Evolutionary conservation across 2,329 filamentous ascomycete genomes (phyloP), one percentile per base, ranked within the genome.

Genomic region (Pezicula neosporulosa): DNA sequence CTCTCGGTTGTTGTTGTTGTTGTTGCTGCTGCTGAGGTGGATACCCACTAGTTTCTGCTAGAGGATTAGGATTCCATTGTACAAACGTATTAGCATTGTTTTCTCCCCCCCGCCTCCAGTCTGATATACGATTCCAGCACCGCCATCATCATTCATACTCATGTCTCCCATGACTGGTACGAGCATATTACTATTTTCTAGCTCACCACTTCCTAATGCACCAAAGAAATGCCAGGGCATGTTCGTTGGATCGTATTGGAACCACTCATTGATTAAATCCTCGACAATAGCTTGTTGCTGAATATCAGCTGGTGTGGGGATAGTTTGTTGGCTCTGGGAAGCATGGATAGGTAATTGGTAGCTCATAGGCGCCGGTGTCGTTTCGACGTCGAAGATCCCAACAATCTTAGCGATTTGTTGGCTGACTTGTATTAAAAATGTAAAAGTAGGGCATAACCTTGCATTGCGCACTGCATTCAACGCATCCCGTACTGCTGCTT

Each of bases 341-440:
- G 13, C 16, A 27, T n/a, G 39, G 21, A 41, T 27, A 15, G n/a
- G 13, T 42, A 21, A 28, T 38, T n/a, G 36, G 36, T 42, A 15
- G 42, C 35, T 8, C 15, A 18, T 28, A 33, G 13, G 21, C 15
- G 15, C 19, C 28, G 28, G 28, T 30, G 10, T 30, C 10, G 28
- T 30, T 30, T 30, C 28, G 28, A 30, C 50, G 38, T 66, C 63
- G 41, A 66, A 58, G 38, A 66, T 62, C 0, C 60, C 61, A 4
- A 64, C 63, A 28, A 66, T 66, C 49, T 66, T 62, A 5, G 62
- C 61, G 4, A 66, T 56, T 50, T 66, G 63, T 4, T 62, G 44
- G 3, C 58, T 49, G 1, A 66, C 63, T 48, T 63, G 61, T 1
- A 57, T 64, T 12, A 66, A 47, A 30, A 66, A 57, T 3, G 52